Evolutionary conservation across 306 rosid genomes (phyloP).

Genomic region (Rosa persica): DNA sequence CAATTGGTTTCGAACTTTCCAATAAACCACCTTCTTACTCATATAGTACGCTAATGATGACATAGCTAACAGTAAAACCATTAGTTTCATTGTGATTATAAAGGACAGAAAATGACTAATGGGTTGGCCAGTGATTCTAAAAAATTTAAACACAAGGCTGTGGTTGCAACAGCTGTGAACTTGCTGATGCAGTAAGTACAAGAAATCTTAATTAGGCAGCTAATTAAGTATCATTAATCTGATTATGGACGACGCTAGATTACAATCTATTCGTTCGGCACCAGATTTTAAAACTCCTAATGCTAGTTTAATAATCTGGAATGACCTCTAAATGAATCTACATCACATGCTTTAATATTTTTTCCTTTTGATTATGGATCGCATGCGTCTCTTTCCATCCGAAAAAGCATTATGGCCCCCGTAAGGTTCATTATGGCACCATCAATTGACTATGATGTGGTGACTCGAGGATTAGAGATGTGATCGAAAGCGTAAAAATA

Average conservation of each 20-base stretch:
- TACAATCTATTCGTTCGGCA: background rate
- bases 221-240: background rate
- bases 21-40: background rate
- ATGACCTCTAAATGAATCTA: background rate
- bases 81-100: background rate
- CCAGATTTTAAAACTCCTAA: background rate
- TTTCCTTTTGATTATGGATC: background rate
- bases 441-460: no score
- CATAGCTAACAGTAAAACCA: background rate
- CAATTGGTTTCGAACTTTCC: background rate
- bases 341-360: constrained; percentile 2
- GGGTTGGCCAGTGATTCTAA: background rate
- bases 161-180: constrained; percentile 13
- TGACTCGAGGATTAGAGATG: background rate
- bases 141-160: constrained; percentile 13
- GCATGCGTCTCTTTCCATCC: background rate
- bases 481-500: no score
- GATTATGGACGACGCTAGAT: background rate
- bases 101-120: background rate
- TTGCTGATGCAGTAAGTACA: background rate
- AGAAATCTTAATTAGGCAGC: background rate
- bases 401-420: background rate
- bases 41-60: background rate
- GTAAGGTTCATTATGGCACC: background rate
- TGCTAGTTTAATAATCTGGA: background rate